A percentile compares a stretch with the other conserved stretches of the same genome.
Evolutionary conservation across 345 rosid species (phyloP).

Genomic region (Hirschfeldia incana): DNA sequence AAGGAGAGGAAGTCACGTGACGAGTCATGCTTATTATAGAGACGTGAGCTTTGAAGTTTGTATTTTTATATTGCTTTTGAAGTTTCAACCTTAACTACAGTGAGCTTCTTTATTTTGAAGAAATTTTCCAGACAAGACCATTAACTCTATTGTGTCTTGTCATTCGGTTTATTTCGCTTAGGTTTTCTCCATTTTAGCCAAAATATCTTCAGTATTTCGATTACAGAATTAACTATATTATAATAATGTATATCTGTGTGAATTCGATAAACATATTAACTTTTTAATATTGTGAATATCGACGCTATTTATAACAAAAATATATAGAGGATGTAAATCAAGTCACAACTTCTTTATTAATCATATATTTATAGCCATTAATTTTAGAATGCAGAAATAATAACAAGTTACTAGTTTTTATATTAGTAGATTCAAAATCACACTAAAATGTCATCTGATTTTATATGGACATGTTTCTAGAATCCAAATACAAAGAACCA

Average conservation of each 20-base stretch:
- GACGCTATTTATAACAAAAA: neutral
- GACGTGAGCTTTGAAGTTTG: slow-evolving; percentile 31
- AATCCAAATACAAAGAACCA: neutral
- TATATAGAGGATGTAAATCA: neutral
- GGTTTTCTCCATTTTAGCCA: neutral
- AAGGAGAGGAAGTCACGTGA: slow-evolving; percentile 62
- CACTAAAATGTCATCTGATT: neutral
- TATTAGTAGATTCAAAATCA: neutral
- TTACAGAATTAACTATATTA: neutral
- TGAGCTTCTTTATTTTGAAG: slow-evolving; percentile 17
- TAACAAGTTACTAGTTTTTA: neutral
- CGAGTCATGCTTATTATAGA: slow-evolving; percentile 39
- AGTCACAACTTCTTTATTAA: neutral
- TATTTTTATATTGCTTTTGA: slow-evolving; percentile 17
- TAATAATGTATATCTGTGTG: neutral
- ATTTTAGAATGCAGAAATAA: neutral
- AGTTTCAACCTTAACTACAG: slow-evolving; percentile 29
- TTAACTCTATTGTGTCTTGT: neutral
- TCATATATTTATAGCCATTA: neutral
- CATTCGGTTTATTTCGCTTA: neutral
- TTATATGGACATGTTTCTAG: neutral
- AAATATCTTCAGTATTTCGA: neutral
- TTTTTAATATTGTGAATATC: neutral
- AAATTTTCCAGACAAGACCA: neutral
- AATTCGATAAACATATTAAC: neutral